Conservation (phyloP, 805 yeast genomes). For the Candida vartiovaarae region DNA sequence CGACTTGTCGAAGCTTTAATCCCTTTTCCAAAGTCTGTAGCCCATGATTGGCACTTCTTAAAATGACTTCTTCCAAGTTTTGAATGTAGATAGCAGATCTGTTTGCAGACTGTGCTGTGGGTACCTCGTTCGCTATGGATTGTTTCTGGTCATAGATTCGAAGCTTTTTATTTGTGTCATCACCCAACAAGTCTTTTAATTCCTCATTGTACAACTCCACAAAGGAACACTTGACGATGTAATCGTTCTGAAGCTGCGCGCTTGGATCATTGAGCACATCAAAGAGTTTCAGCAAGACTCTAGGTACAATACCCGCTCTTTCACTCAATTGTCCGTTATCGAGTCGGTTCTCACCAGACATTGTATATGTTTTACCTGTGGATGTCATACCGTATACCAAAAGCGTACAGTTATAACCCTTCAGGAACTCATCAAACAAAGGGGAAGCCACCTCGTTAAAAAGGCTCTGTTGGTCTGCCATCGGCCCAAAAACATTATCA, state of each 20-base stretch:
- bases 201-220: constrained; percentile 87
- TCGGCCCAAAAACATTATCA: constrained; percentile 80
- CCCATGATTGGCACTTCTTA: constrained; percentile 50
- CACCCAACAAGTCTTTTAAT: constrained; percentile 57
- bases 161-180: constrained; percentile 37
- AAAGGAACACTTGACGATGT: constrained; percentile 68
- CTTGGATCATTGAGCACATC: constrained; percentile 33
- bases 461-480: constrained; percentile 61
- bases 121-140: neutral
- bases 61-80: constrained; percentile 55
- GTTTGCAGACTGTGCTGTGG: constrained; percentile 5
- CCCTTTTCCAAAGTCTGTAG: constrained; percentile 50
- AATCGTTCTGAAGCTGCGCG: constrained; percentile 34
- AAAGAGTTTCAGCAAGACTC: constrained; percentile 52
- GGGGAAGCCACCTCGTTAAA: constrained; percentile 64
- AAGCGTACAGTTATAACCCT: constrained; percentile 75
- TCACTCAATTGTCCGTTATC: constrained; percentile 29
- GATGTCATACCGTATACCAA: constrained; percentile 92
- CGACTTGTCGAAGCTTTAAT: constrained; percentile 52
- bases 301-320: constrained; percentile 63
- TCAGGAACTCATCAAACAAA: constrained; percentile 56
- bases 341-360: constrained; percentile 57
- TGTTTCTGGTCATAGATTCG: constrained; percentile 41
- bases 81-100: constrained; percentile 43
- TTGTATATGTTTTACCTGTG: constrained; percentile 77